Conservation (phyloP, 108 stramenopile species). For the Craspedostauros australis region DNA sequence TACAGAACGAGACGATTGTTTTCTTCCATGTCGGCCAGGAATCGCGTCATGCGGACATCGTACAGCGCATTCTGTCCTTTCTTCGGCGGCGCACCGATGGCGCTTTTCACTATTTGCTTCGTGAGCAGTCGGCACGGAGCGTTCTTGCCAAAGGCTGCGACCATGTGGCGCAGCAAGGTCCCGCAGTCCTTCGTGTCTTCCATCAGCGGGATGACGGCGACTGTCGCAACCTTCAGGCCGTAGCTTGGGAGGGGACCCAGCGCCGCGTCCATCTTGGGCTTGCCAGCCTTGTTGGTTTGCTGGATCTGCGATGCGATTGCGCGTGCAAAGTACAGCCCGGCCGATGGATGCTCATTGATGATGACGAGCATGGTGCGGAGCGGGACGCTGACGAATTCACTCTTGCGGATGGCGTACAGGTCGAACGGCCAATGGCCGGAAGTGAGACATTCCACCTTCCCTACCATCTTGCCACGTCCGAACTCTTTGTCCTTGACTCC, state of each 20-base stretch:
- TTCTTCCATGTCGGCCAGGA: slow-evolving; percentile 45
- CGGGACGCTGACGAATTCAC: slow-evolving; percentile 40
- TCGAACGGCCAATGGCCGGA: slow-evolving; percentile 22
- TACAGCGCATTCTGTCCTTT: slow-evolving; percentile 23
- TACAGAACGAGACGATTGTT: slow-evolving; percentile 44
- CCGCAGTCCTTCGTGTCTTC: slow-evolving; percentile 13
- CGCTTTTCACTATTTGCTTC: slow-evolving; percentile 17
- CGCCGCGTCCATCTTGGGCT: not conserved
- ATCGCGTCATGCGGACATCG: slow-evolving; percentile 34
- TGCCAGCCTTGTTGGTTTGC: not conserved
- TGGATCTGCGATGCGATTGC: slow-evolving; percentile 30
- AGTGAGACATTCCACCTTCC: slow-evolving; percentile 30
- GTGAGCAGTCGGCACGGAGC: slow-evolving; percentile 42
- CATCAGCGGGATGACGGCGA: slow-evolving; percentile 45
- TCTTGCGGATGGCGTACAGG: slow-evolving; percentile 38
- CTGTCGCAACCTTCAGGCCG: slow-evolving; percentile 37
- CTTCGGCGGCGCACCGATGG: slow-evolving; percentile 23
- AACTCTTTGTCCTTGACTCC: slow-evolving; percentile 11
- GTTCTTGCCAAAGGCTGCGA: slow-evolving; percentile 16
- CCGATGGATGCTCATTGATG: slow-evolving; percentile 25
- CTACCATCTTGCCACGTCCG: slow-evolving; percentile 43
- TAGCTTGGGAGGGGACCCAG: slow-evolving; percentile 31
- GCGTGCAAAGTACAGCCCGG: slow-evolving; percentile 41
- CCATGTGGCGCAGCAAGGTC: slow-evolving; percentile 27
- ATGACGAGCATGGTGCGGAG: slow-evolving; percentile 26